Percentiles rank a stretch among this genome's conserved stretches.
Evolutionary conservation across 2,329 filamentous ascomycete genomes (phyloP).

Genomic region (Fusarium tupiense): DNA sequence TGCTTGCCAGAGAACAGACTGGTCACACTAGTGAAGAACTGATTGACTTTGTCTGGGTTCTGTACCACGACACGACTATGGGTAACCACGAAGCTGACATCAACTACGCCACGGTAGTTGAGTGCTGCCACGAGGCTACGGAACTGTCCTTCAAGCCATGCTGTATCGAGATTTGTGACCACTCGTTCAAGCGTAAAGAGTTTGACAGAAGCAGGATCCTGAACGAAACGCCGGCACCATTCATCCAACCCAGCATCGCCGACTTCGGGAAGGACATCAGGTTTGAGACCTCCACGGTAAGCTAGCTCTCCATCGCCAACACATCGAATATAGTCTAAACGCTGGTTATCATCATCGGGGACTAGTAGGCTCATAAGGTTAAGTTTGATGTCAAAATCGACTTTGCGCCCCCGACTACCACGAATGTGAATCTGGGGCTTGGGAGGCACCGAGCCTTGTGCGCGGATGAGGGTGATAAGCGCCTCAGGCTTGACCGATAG

Average conservation of each 20-base stretch:
- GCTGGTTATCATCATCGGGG: constrained; percentile 54
- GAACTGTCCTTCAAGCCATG: constrained; percentile 64
- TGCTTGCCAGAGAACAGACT: constrained; percentile 62
- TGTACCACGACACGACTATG: constrained; percentile 61
- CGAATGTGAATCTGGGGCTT: constrained; percentile 63
- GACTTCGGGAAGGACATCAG: constrained; percentile 55
- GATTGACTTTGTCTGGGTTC: constrained; percentile 62
- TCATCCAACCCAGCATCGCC: constrained; percentile 57
- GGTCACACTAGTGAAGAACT: constrained; percentile 63
- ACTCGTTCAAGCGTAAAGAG: constrained; percentile 62
- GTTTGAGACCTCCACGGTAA: constrained; percentile 57
- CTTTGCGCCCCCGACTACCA: constrained; percentile 54
- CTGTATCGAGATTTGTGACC: constrained; percentile 64
- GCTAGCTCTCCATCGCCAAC: constrained; percentile 61
- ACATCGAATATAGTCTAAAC: constrained; percentile 65
- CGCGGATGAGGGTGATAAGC: constrained; percentile 57
- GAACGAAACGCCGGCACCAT: constrained; percentile 60
- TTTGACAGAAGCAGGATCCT: constrained; percentile 57
- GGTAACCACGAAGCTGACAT: constrained; percentile 60
- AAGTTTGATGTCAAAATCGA: constrained; percentile 64
- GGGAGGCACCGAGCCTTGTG: constrained; percentile 62
- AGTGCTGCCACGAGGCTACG: constrained; percentile 60
- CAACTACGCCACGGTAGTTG: constrained; percentile 60
- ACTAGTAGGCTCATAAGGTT: constrained; percentile 65
- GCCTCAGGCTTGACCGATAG: constrained; percentile 58